phyloP scores from a whole-genome alignment of 345 rosid genomes.

The Eutrema japonicum region DNA sequence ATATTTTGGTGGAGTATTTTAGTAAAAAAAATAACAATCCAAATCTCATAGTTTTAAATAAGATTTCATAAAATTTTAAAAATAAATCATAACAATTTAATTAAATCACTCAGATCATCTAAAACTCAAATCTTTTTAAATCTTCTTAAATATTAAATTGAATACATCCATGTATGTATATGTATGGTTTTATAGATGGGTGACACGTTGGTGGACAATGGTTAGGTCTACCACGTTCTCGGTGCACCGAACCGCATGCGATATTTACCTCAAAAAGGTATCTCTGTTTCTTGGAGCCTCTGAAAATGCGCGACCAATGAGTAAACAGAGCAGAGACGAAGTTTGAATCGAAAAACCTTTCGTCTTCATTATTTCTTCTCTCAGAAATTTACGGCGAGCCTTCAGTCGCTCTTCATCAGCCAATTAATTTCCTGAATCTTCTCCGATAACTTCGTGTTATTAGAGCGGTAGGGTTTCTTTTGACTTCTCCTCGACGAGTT shows the following conservation, averaged over 20 bases:
- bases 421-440: constrained; percentile 14
- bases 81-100: no score
- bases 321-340: constrained; percentile 34
- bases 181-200: constrained; percentile 5
- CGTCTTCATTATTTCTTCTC: constrained; percentile 35
- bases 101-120: no score
- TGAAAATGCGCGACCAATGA: constrained; percentile 38
- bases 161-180: not conserved
- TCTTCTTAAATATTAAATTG: no score
- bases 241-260: constrained; percentile 27
- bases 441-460: constrained; percentile 20
- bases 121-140: no score
- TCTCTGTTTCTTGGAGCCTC: constrained; percentile 26
- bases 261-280: constrained; percentile 1
- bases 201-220: not conserved
- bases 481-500: constrained; percentile 6
- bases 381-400: constrained; percentile 31
- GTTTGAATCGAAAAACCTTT: constrained; percentile 26
- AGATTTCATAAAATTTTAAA: no score
- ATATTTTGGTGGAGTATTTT: no score
- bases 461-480: constrained; percentile 15
- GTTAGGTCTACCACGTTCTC: constrained; percentile 9
- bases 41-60: no score
- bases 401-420: constrained; percentile 6
- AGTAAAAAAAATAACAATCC: no score